A percentile compares a stretch with the other conserved stretches of the same genome.
These are phyloP conservation scores for Byssochlamys sp. DNA, from an alignment of 2,329 filamentous ascomycete genomes.

Conservation along the genomic window DNA sequence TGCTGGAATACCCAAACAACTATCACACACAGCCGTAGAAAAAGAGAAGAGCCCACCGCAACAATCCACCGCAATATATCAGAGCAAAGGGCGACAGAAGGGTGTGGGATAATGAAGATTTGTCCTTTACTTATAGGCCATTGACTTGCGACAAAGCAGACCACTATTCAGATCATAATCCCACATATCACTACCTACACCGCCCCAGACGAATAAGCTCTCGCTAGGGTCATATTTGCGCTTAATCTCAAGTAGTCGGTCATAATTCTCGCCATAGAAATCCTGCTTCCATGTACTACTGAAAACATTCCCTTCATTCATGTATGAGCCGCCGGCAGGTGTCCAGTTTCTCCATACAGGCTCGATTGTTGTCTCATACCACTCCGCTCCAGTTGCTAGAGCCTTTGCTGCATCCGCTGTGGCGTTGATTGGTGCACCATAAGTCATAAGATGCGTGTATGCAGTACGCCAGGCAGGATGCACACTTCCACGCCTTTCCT, in stretches of 20 bases:
- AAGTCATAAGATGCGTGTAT: slow-evolving; percentile 23
- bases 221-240: slow-evolving; percentile 17
- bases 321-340: slow-evolving; percentile 16
- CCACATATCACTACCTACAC: slow-evolving; percentile 14
- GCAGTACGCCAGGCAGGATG: slow-evolving; percentile 25
- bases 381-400: slow-evolving; percentile 1
- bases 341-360: slow-evolving; percentile 16
- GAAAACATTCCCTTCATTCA: slow-evolving; percentile 15
- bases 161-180: slow-evolving; percentile 9
- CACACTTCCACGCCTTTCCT: slow-evolving; percentile 8
- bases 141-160: no score
- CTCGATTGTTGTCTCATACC: slow-evolving; percentile 10
- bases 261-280: slow-evolving; percentile 20
- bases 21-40: no score
- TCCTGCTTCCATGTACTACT: slow-evolving; percentile 12
- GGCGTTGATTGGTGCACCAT: slow-evolving; percentile 11
- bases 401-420: slow-evolving; percentile 3
- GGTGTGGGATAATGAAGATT: no score
- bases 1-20: no score
- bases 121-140: no score
- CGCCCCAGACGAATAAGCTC: slow-evolving; percentile 10
- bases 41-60: no score
- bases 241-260: slow-evolving; percentile 16
- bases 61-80: no score
- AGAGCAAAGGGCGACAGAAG: no score